A percentile compares a stretch with the other conserved stretches of the same genome.
These are phyloP conservation scores for Fragilaria crotonensis DNA, from an alignment of 108 stramenopile species.

Conservation along the genomic window DNA sequence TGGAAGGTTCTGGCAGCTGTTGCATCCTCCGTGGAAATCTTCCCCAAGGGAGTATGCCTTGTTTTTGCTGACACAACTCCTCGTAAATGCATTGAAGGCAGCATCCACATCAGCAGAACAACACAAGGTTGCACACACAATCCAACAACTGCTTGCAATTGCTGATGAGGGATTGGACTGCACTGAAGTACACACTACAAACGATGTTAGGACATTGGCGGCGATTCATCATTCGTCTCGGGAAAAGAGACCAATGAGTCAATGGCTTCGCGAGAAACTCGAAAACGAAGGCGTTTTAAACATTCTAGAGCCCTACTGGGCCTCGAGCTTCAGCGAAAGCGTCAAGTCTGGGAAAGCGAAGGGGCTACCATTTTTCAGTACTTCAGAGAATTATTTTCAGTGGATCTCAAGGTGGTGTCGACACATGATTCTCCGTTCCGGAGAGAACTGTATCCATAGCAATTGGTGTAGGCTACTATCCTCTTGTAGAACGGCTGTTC, in stretches of 20 bases:
- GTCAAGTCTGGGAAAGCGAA: constrained; percentile 12
- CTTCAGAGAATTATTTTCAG: constrained; percentile 45
- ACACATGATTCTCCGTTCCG: constrained; percentile 35
- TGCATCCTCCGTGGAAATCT: constrained; percentile 79
- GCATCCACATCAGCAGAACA: constrained; percentile 61
- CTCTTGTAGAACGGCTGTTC: constrained; percentile 69
- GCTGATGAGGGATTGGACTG: constrained; percentile 31
- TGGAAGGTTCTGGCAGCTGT: constrained; percentile 46
- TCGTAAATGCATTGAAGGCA: constrained; percentile 66
- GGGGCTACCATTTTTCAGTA: constrained; percentile 64
- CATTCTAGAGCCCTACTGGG: constrained; percentile 81
- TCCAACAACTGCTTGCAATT: constrained; percentile 69
- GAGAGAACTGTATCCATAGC: constrained; percentile 29
- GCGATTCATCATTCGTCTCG: background rate
- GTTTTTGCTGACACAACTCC: constrained; percentile 60
- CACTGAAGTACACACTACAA: background rate
- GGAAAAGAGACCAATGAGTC: constrained; percentile 39
- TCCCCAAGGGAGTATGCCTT: constrained; percentile 46
- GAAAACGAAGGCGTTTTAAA: constrained; percentile 50
- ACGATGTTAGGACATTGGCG: constrained; percentile 3
- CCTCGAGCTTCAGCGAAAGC: constrained; percentile 54
- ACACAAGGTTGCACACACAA: constrained; percentile 74
- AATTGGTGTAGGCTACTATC: constrained; percentile 64
- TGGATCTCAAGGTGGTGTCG: constrained; percentile 58
- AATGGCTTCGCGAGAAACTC: constrained; percentile 56